Evolutionary conservation across 2,329 filamentous ascomycete species (phyloP), one percentile per base, ranked within the genome.

Genomic region (Fusarium buharicum): DNA sequence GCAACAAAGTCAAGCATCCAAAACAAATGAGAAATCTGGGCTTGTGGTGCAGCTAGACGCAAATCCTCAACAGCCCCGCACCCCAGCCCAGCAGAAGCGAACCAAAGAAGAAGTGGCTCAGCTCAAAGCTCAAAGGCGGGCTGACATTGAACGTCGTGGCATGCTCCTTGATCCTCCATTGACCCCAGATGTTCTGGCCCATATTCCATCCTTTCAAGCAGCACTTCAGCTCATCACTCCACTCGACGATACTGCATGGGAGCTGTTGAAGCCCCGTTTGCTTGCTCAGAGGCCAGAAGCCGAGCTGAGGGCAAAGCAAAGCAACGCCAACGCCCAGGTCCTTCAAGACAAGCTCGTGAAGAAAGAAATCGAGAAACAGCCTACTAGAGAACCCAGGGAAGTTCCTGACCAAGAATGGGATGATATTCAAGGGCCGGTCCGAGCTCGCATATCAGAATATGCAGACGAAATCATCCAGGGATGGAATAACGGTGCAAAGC

Each of bases 121-220:
- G 69, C 79, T 88, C 17, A 91, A 90, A 72, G 83, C 84, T 51
- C 81, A 80, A 55, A 84, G 90, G 59, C 86, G 84, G 71, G 79
- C 81, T 13, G 90, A 92, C 66, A 93, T 94, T 69, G 89, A 93
- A 73, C 83, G 83, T 47, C 85, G 90, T 24, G 91, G 89, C 70
- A 76, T 84, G 73, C 79, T 84, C 43, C 81, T 94, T 44, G 75
- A 87, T 28, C 90, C 90, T 22, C 88, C 90, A 1, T 78, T 94
- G 53, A 77, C 79, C 44, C 76, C 86, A 34, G 82, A 81, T 63
- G 80, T 90, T 37, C 79, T 93, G 54, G 82, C 83, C 51, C 87
- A 89, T 69, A 90, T 92, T 75, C 84, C 90, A 41, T 87, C 90
- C 1, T 94, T 92, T 73, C 86, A 89, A 70, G 89, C 89, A 33